Evolutionary conservation across 495 filamentous ascomycete species (phyloP), one percentile per base, ranked within the genome.

Genomic region (Haplographium delicatum): DNA sequence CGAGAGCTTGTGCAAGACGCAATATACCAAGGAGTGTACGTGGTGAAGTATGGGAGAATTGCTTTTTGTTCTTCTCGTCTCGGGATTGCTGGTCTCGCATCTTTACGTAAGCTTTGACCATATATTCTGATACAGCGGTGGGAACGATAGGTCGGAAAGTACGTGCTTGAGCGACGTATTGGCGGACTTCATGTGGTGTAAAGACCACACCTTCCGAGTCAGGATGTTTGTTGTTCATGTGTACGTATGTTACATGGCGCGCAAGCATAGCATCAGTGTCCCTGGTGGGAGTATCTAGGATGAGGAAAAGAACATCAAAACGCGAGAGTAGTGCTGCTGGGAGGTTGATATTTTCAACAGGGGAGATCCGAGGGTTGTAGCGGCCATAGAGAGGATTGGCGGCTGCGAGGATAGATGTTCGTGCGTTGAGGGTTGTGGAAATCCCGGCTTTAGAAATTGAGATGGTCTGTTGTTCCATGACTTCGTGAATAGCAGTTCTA

Each of bases 401-500:
- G 10, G 93, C 93, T 1, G 93, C 94, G n/a, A 98, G 80, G 62
- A 98, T 97, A 0, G 93, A 94, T 11, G 93, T 96, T 39, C 93
- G 85, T 2, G 93, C 93, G 61, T 98, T 98, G 30, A 98, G 80
- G 0, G 91, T 91, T 10, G 93, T 98, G 35, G 82, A 93, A 65
- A 98, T 98, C 53, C 93, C 93, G 15, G 93, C 93, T 73, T 98
- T 98, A 56, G 91, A 95, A 57, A 98, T 97, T 47, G 88, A 95
- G 50, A 98, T 98, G 42, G 93, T 98, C 68, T 98, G 93, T 65
- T 98, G 93, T 62, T 98, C 93, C 93, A 98, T 98, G 25, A 98
- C 93, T 82, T 98, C 93, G 76, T 98, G 93, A 62, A 98, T 97
- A 24, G 94, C 94, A 0, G 93, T 97, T 51, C 93, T 80, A 66